Conservation (phyloP, 371 early-diverging fungal genomes). For the Saksenaea vasiformis region DNA sequence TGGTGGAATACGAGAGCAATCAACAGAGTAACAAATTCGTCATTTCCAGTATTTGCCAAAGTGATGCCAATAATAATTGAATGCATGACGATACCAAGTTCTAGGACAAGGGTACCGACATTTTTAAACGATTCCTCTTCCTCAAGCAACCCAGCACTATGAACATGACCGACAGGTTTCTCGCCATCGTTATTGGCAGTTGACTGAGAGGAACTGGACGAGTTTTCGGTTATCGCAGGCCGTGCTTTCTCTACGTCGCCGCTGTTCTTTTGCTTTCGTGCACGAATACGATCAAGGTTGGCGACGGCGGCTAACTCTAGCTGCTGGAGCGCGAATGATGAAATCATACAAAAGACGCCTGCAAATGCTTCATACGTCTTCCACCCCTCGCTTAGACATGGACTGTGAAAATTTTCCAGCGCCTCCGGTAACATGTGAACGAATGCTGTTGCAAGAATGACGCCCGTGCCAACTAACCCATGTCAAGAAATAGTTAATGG, state of each 20-base stretch:
- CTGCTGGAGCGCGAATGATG: slow-evolving; percentile 41
- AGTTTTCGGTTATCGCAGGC: slow-evolving; percentile 3
- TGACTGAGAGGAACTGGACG: slow-evolving; percentile 9
- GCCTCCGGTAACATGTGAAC: slow-evolving; percentile 69
- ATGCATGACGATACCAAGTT: slow-evolving; percentile 84
- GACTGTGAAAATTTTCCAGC: slow-evolving; percentile 32
- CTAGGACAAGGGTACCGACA: slow-evolving; percentile 68
- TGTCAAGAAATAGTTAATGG: neutral
- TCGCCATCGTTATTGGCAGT: slow-evolving; percentile 14
- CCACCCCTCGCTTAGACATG: slow-evolving; percentile 44
- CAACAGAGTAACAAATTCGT: slow-evolving; percentile 69
- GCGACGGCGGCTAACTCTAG: slow-evolving; percentile 37
- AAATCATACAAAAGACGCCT: slow-evolving; percentile 45
- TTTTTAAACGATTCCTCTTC: slow-evolving; percentile 32
- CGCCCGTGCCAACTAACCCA: slow-evolving; percentile 68
- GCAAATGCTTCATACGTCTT: slow-evolving; percentile 36
- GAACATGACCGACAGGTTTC: slow-evolving; percentile 46
- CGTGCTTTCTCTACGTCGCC: neutral
- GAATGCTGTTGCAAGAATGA: slow-evolving; percentile 79
- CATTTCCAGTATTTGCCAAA: slow-evolving; percentile 67
- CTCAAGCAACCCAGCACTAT: slow-evolving; percentile 50
- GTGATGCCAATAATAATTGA: slow-evolving; percentile 87
- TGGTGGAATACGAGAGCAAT: slow-evolving; percentile 90
- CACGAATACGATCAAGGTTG: slow-evolving; percentile 21
- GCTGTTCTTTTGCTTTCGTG: slow-evolving; percentile 11